Evolutionary conservation across 768 basidiomycete species (phyloP).

Genomic region (Wakefieldia striispora): DNA sequence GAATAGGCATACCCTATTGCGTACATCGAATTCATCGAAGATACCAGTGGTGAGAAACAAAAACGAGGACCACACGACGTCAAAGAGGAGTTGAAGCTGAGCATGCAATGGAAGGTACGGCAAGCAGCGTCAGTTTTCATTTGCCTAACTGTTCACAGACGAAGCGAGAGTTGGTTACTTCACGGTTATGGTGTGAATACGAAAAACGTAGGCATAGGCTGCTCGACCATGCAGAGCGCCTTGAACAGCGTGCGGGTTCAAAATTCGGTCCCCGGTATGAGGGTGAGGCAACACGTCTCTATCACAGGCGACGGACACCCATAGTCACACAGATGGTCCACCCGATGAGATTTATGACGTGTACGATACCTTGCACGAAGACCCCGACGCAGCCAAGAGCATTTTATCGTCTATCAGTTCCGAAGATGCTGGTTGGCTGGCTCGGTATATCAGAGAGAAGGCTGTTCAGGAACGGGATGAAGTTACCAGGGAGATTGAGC

Average conservation of each 20-base stretch:
- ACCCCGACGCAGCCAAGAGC: conserved; percentile 42
- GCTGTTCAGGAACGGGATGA: conserved; percentile 48
- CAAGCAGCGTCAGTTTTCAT: conserved; percentile 1
- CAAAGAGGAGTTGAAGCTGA: conserved; percentile 60
- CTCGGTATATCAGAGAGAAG: conserved; percentile 48
- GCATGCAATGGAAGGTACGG: conserved; percentile 65
- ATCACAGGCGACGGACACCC: background rate
- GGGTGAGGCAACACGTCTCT: conserved; percentile 28
- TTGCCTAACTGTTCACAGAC: conserved; percentile 37
- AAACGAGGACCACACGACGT: conserved; percentile 65
- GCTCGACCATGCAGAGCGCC: conserved; percentile 61
- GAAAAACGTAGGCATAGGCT: conserved; percentile 54
- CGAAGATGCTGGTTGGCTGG: conserved; percentile 63
- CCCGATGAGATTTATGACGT: conserved; percentile 53
- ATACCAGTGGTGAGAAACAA: conserved; percentile 45
- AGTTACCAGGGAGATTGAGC: conserved; percentile 60
- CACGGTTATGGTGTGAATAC: conserved; percentile 53
- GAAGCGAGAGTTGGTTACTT: conserved; percentile 55
- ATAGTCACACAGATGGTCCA: conserved; percentile 18
- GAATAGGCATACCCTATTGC: conserved; percentile 68
- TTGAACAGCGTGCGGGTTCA: conserved; percentile 56
- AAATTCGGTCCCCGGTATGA: conserved; percentile 41
- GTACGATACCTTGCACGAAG: conserved; percentile 62
- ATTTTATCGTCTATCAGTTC: conserved; percentile 42
- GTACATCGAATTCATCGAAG: conserved; percentile 67